Base-by-base conservation (phyloP, 352 stramenopile genomes). In the Globisporangium sylvaticum region DNA sequence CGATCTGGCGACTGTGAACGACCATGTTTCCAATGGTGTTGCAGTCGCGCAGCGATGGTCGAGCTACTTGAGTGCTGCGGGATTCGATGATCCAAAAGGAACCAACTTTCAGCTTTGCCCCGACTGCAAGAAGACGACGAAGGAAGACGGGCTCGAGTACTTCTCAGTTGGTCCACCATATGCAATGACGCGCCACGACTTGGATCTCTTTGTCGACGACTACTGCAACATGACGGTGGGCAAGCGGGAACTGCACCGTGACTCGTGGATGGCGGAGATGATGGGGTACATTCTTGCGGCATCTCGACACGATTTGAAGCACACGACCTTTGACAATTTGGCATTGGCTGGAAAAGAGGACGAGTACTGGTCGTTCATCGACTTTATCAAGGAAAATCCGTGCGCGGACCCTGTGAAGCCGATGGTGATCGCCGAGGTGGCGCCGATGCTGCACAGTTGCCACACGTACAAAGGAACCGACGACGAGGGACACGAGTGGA, bases 261-360 rank as follows among this genome's bases (percentile, higher is more conserved):
- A 84, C 55, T 37, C 72, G 27, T 70, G 67, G 66, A 78, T 81
- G 66, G 85, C 77, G 8, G 78, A 92, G 50, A 79, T 82, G 73
- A 58, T 90, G 8, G 83, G 79, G n/a, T 83, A 91, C 57, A 73
- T 69, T n/a, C 67, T 89, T 10, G 84, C 83, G 3, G 71, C 81
- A 7, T 68, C 73, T 46, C 92, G 90, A 60, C 77, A 93, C 63
- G 69, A 80, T n/a, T 56, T 95, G 54, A 87, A 85, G 55, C 82
- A 89, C 62, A 85, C 83, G 27, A 76, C 62, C 20, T 88, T 95
- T n/a, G 81, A 88, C 72, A 95, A 95, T 66, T 58, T 95, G 52
- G 84, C 76, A 27, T 57, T 89, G 8, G 65, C 72, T 12, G 83
- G 83, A 37, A 84, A 79, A 24, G 76, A 63, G 8, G 76, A 87